A percentile compares a stretch with the other conserved stretches of the same genome.
phyloP scores from a whole-genome alignment of 1,284 basidiomycete genomes.

The Laetiporus sulphureus region DNA sequence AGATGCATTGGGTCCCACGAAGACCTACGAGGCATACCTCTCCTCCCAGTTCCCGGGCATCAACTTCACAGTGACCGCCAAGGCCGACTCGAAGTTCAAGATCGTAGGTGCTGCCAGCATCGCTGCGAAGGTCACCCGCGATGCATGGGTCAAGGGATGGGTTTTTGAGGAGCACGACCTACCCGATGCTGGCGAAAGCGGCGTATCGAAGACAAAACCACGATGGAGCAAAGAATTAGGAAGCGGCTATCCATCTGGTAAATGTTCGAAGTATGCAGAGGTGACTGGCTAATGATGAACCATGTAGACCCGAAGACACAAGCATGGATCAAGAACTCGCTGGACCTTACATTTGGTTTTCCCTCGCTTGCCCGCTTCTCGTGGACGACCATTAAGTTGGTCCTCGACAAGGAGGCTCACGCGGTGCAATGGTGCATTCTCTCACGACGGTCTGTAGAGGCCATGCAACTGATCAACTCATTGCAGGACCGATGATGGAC shows the following conservation, averaged over 20 bases:
- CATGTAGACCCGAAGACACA: constrained; percentile 91
- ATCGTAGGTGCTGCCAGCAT: constrained; percentile 97
- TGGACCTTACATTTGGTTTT: constrained; percentile 91
- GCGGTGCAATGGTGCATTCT: constrained; percentile 68
- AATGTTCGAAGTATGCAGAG: constrained; percentile 2
- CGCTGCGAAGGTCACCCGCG: constrained; percentile 93
- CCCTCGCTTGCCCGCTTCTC: constrained; percentile 91
- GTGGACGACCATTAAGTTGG: constrained; percentile 90
- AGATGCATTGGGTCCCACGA: constrained; percentile 88
- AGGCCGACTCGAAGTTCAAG: constrained; percentile 94
- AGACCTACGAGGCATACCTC: constrained; percentile 79
- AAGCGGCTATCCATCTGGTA: constrained; percentile 87
- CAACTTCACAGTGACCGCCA: constrained; percentile 83
- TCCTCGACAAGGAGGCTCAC: constrained; percentile 78
- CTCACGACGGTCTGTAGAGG: too few species aligned
- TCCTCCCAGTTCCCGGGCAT: constrained; percentile 78
- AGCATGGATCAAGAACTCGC: constrained; percentile 70
- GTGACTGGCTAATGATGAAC: constrained; percentile 6
- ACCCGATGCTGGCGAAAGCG: too few species aligned
- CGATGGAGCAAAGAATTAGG: constrained; percentile 47
- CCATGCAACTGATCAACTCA: neutral
- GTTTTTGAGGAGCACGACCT: constrained; percentile 55
- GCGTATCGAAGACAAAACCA: neutral
- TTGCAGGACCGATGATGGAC: constrained; percentile 73
- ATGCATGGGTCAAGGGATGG: constrained; percentile 88